Conservation (phyloP, 1,284 basidiomycete species). For the Tylopilus sp. region DNA sequence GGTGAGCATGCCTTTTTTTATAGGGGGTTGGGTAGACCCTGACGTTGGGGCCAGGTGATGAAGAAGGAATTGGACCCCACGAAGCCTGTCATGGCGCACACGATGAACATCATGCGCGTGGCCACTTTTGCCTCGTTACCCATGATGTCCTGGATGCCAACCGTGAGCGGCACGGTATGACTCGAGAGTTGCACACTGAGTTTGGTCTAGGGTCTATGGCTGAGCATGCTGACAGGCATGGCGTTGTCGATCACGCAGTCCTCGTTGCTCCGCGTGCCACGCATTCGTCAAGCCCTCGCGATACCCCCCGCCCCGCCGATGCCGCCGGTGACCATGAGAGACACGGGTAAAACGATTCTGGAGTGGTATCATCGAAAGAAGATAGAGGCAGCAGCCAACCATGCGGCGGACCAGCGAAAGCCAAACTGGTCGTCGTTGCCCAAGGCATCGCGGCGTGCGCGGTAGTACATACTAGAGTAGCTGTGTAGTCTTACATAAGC, state of each 20-base stretch:
- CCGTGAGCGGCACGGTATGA: slow-evolving; percentile 40
- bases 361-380: slow-evolving; percentile 21
- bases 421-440: slow-evolving; percentile 29
- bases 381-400: slow-evolving; percentile 5
- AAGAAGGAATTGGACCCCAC: slow-evolving; percentile 59
- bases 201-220: slow-evolving; percentile 28
- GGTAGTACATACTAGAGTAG: slow-evolving; percentile 8
- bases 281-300: slow-evolving; percentile 26
- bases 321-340: slow-evolving; percentile 30
- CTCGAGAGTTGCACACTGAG: not conserved
- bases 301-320: slow-evolving; percentile 15
- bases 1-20: slow-evolving; percentile 43
- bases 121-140: slow-evolving; percentile 58
- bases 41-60: slow-evolving; percentile 43
- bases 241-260: slow-evolving; percentile 23
- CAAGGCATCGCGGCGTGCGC: slow-evolving; percentile 21
- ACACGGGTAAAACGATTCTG: slow-evolving; percentile 25
- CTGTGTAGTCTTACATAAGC: slow-evolving; percentile 22
- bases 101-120: slow-evolving; percentile 72
- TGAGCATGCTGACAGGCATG: slow-evolving; percentile 32
- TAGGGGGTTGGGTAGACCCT: slow-evolving; percentile 4
- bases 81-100: slow-evolving; percentile 58
- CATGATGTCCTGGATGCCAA: slow-evolving; percentile 62
- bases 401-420: slow-evolving; percentile 14
- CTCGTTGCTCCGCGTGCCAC: slow-evolving; percentile 23